Evolutionary conservation across 306 rosid genomes (phyloP).

Genomic region (Rubus idaeus): DNA sequence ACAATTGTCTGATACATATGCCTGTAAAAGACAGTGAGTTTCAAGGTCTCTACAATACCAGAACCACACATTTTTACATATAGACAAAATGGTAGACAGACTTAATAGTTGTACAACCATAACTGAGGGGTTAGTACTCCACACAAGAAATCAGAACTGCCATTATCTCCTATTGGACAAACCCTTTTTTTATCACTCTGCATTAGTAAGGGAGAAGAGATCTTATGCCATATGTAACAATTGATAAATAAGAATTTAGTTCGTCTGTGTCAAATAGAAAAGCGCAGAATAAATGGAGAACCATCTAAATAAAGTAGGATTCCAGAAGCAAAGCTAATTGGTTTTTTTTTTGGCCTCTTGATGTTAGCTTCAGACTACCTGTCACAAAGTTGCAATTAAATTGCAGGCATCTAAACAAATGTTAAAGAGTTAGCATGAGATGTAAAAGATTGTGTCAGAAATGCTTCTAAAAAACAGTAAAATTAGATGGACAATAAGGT

Average conservation of each 20-base stretch:
- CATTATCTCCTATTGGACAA: conserved; percentile 22
- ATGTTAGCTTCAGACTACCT: conserved; percentile 77
- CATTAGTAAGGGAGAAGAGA: conserved; percentile 23
- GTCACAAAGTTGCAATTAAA: conserved; percentile 53
- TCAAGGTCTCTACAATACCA: conserved; percentile 7
- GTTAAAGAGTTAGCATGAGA: conserved; percentile 65
- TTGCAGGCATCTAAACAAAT: conserved; percentile 54
- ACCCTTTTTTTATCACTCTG: conserved; percentile 29
- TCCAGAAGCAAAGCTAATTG: conserved; percentile 41
- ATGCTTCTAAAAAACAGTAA: conserved; percentile 68
- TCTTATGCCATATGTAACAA: conserved; percentile 22
- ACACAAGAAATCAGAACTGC: conserved; percentile 26
- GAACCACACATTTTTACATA: not conserved
- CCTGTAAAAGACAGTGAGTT: not conserved
- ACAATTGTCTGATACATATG: not conserved
- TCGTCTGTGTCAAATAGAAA: conserved; percentile 27
- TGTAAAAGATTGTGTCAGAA: conserved; percentile 68
- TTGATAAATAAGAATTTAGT: conserved; percentile 17
- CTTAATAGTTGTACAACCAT: conserved; percentile 9
- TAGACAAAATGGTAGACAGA: conserved; percentile 7
- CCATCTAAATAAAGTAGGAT: conserved; percentile 26
- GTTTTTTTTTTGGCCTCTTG: conserved; percentile 39
- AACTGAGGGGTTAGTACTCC: conserved; percentile 23
- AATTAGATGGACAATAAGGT: conserved; percentile 88
- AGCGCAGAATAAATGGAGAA: conserved; percentile 22